These are phyloP conservation scores for Pseudonitzschia delicatissima DNA, from an alignment of 108 stramenopile species.

Conservation along the genomic window DNA sequence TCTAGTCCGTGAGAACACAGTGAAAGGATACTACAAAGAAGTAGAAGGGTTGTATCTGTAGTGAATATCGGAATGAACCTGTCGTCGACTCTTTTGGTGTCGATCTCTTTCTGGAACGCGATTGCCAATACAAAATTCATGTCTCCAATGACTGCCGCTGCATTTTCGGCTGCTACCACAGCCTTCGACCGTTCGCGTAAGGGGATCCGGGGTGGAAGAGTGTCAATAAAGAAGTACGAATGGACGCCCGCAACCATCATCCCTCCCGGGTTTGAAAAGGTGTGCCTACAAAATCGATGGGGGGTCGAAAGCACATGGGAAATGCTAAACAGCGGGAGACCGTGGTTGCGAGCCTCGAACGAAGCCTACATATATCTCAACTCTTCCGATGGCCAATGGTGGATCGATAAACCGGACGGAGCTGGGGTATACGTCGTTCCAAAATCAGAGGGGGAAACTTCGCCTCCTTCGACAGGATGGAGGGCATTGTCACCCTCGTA, in stretches of 20 bases:
- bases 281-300: constrained; percentile 11
- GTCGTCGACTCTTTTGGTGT: neutral
- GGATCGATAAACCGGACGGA: constrained; percentile 13
- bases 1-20: neutral
- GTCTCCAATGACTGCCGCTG: neutral
- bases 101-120: constrained; percentile 2
- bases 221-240: constrained; percentile 12
- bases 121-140: neutral
- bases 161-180: neutral
- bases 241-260: neutral
- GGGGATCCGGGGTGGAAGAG: constrained; percentile 16
- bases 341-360: constrained; percentile 5
- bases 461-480: neutral
- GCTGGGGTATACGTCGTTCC: constrained; percentile 1
- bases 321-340: neutral
- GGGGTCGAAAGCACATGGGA: constrained; percentile 7
- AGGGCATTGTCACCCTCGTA: constrained; percentile 7
- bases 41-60: neutral
- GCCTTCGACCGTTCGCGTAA: neutral
- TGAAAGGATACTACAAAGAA: neutral
- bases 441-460: neutral
- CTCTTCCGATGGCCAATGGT: constrained; percentile 2
- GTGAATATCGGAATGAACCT: neutral
- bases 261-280: constrained; percentile 13
- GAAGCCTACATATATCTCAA: constrained; percentile 16